Conservation (phyloP, 768 basidiomycete species). For the Hericium erinaceus region DNA sequence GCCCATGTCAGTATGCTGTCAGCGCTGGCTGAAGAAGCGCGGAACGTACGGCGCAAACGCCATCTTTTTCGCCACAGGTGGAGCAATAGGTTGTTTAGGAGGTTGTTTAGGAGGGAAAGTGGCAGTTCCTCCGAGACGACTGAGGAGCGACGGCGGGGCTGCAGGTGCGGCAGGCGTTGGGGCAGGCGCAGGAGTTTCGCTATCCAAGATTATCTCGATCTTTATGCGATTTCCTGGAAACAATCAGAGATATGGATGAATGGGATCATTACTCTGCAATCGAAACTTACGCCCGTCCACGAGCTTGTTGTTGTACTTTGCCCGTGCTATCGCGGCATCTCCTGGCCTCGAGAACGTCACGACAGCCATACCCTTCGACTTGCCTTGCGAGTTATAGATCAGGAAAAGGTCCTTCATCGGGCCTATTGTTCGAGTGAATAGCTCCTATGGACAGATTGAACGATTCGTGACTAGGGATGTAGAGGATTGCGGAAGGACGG, state of each 20-base stretch:
- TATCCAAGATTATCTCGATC: conserved; percentile 51
- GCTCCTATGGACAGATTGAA: conserved; percentile 35
- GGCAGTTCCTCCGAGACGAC: conserved; percentile 23
- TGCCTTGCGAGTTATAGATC: conserved; percentile 67
- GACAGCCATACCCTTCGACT: conserved; percentile 74
- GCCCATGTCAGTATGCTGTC: too few species aligned
- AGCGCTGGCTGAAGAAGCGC: too few species aligned
- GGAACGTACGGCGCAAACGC: not conserved
- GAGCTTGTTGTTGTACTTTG: conserved; percentile 69
- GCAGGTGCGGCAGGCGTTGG: conserved; percentile 17
- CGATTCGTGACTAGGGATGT: not conserved
- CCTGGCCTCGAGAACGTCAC: conserved; percentile 54
- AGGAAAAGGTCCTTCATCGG: conserved; percentile 62
- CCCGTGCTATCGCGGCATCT: conserved; percentile 53
- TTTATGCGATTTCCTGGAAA: conserved; percentile 55
- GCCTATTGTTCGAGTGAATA: conserved; percentile 71
- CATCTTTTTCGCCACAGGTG: too few species aligned
- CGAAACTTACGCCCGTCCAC: conserved; percentile 48
- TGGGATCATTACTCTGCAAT: not conserved
- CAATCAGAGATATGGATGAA: not conserved
- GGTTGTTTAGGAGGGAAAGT: not conserved
- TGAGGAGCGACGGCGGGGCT: conserved; percentile 28
- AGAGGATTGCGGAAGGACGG: not conserved
- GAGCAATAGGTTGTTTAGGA: too few species aligned
- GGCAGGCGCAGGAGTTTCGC: conserved; percentile 19